These are phyloP conservation scores for Clarireedia sp. DNA, from an alignment of 2,329 filamentous ascomycete species.

Conservation along the genomic window DNA sequence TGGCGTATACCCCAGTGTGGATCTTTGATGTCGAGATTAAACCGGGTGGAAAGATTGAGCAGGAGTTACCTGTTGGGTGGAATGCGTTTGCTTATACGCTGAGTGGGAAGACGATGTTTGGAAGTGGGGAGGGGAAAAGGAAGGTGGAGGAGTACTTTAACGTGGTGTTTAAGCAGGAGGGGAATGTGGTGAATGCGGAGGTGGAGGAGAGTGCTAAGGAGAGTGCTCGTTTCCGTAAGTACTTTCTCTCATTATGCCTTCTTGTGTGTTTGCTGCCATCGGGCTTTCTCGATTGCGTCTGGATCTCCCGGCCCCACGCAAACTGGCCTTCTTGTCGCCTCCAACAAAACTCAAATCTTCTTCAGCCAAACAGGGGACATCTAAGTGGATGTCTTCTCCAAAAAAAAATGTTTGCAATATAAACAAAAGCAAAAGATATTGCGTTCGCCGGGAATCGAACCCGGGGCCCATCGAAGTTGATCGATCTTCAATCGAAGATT, in stretches of 20 bases:
- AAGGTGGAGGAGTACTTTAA: conserved; percentile 70
- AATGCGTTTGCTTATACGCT: conserved; percentile 86
- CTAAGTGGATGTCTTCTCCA: neutral
- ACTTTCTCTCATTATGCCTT: neutral
- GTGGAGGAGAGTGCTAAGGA: conserved; percentile 59
- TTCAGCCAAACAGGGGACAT: neutral
- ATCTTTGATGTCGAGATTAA: conserved; percentile 74
- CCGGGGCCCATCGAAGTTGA: conserved; percentile 25
- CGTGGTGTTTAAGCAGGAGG: conserved; percentile 75
- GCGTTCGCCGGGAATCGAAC: conserved; percentile 28
- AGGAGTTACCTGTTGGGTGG: conserved; percentile 72
- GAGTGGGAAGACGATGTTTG: conserved; percentile 62
- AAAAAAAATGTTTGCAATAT: neutral
- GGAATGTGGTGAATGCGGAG: conserved; percentile 65
- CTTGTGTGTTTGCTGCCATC: neutral
- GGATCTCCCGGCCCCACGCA: neutral
- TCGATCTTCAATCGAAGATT: neutral
- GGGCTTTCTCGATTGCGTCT: neutral
- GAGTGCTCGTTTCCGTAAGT: conserved; percentile 35
- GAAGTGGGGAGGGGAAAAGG: conserved; percentile 40
- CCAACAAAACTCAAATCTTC: neutral
- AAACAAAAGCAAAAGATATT: conserved; percentile 10
- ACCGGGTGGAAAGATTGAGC: conserved; percentile 70
- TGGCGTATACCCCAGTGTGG: conserved; percentile 98
- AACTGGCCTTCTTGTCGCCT: no score